Percentiles rank a stretch among this genome's conserved stretches.
These are phyloP conservation scores for Apiospora pterosperma DNA, from an alignment of 2,329 filamentous ascomycete genomes.

Conservation along the genomic window DNA sequence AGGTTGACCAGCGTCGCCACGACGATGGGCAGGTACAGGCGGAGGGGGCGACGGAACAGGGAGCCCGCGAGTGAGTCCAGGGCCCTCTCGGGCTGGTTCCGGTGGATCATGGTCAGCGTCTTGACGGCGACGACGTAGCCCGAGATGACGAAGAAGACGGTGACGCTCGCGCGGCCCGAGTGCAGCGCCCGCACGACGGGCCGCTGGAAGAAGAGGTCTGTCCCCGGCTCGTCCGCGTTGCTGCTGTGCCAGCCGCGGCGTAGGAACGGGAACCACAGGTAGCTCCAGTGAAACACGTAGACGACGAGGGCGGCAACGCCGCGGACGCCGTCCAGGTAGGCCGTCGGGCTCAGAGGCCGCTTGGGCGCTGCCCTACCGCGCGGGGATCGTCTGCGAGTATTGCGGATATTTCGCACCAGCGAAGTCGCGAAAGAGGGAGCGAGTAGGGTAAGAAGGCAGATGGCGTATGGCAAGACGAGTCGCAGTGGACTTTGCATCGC, in stretches of 20 bases:
- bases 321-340: conserved; percentile 57
- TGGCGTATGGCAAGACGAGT: background rate
- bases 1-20: conserved; percentile 48
- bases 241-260: conserved; percentile 31
- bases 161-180: conserved; percentile 54
- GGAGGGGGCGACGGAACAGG: conserved; percentile 49
- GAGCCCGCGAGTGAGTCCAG: conserved; percentile 38
- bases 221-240: conserved; percentile 30
- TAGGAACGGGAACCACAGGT: conserved; percentile 49
- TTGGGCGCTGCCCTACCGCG: background rate
- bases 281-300: conserved; percentile 54
- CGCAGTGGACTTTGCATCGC: background rate
- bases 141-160: conserved; percentile 60
- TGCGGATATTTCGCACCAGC: background rate
- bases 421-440: background rate
- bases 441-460: background rate
- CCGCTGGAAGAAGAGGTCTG: conserved; percentile 46
- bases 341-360: conserved; percentile 40
- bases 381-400: background rate
- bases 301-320: conserved; percentile 54
- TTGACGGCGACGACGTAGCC: conserved; percentile 57
- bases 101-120: conserved; percentile 43
- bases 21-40: conserved; percentile 48
- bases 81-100: conserved; percentile 26
- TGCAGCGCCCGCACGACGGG: conserved; percentile 53